Evolutionary conservation across 441 rosid genomes (phyloP).

Genomic region (Erysimum cheiri): DNA sequence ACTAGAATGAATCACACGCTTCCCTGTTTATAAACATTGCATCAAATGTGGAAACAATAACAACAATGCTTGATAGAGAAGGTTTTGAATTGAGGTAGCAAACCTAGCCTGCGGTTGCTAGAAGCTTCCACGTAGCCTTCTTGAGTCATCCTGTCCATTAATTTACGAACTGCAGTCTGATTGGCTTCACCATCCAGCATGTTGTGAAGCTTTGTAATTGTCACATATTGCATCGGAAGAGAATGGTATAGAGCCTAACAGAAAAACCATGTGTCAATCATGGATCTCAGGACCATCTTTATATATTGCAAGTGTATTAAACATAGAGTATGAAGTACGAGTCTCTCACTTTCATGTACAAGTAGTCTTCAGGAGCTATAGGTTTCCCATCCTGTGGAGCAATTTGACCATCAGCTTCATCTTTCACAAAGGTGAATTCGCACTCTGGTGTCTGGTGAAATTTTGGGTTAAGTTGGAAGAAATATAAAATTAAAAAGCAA

Average conservation of each 20-base stretch:
- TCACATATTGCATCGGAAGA: conserved; percentile 83
- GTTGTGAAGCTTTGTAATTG: conserved; percentile 72
- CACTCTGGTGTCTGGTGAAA: conserved; percentile 59
- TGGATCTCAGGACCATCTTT: conserved; percentile 6
- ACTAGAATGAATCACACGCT: conserved; percentile 77
- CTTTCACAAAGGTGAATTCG: conserved; percentile 74
- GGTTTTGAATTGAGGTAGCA: conserved; percentile 31
- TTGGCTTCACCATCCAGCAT: conserved; percentile 79
- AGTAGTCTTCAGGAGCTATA: conserved; percentile 56
- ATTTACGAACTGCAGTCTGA: conserved; percentile 66
- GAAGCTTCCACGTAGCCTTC: conserved; percentile 85
- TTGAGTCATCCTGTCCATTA: conserved; percentile 72
- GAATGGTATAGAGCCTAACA: conserved; percentile 78
- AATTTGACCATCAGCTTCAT: conserved; percentile 62
- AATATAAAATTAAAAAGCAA: conserved; percentile 5
- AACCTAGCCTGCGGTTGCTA: conserved; percentile 85
- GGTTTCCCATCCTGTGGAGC: conserved; percentile 48
- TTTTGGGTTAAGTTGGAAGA: conserved; percentile 47
- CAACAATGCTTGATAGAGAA: conserved; percentile 15
- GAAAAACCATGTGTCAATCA: conserved; percentile 9
- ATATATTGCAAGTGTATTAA: conserved; percentile 1
- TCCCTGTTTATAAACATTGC: conserved; percentile 56
- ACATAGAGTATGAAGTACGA: conserved; percentile 26
- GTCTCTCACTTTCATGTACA: conserved; percentile 76
- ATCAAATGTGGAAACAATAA: neutral